Evolutionary conservation across 2,329 filamentous ascomycete genomes (phyloP).

Genomic region (Biscogniauxia sp.): DNA sequence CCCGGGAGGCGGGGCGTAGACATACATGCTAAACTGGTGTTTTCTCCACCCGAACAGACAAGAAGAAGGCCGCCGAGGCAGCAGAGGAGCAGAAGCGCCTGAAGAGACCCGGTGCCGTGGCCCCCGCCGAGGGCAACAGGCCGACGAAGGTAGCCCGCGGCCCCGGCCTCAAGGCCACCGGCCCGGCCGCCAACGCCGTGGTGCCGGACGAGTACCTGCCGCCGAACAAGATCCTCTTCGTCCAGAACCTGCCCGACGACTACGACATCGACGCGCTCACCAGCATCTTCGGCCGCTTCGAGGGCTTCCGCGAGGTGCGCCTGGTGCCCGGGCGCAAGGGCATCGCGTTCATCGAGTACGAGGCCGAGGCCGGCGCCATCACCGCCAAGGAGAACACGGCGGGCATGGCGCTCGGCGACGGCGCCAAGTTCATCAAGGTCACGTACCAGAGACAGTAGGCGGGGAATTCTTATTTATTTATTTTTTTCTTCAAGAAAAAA

Average conservation of each 20-base stretch:
- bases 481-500: no score
- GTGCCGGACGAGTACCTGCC: conserved; percentile 98
- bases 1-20: no score
- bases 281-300: conserved; percentile 81
- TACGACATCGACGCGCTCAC: conserved; percentile 79
- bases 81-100: conserved; percentile 75
- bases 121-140: conserved; percentile 50
- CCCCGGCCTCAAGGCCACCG: conserved; percentile 73
- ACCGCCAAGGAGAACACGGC: conserved; percentile 91
- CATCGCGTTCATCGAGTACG: conserved; percentile 96
- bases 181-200: conserved; percentile 64
- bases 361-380: conserved; percentile 84
- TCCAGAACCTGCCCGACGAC: conserved; percentile 87
- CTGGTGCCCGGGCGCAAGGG: conserved; percentile 81
- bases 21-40: background rate
- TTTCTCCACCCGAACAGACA: conserved; percentile 42
- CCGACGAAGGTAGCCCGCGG: conserved; percentile 70
- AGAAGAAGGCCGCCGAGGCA: conserved; percentile 79
- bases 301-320: conserved; percentile 91
- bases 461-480: no score
- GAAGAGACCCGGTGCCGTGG: conserved; percentile 55
- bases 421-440: conserved; percentile 80
- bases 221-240: conserved; percentile 93
- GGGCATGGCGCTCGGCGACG: conserved; percentile 74
- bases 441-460: conserved; percentile 87